Evolutionary conservation across 2,329 filamentous ascomycete genomes (phyloP), one percentile per base, ranked within the genome.

Genomic region (Thielaviopsis euricoi): DNA sequence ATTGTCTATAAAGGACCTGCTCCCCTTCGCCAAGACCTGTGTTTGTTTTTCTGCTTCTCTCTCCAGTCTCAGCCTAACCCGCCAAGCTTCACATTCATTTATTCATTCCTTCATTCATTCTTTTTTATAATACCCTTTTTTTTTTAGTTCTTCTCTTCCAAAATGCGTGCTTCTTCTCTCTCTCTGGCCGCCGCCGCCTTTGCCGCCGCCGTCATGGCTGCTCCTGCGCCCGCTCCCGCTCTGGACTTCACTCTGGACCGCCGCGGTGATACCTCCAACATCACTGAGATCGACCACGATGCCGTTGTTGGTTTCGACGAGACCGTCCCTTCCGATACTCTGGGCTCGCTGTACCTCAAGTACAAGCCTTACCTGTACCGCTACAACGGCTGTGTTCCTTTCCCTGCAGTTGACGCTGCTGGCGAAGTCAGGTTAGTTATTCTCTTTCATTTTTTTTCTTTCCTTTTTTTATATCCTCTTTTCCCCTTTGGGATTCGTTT

Each of bases 301-400:
- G 66, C 64, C 12, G 66, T 70, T 9, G 64, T 67, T 43, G 65
- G 68, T 1, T 69, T 70, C 50, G 37, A 62, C 3, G 61, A 70
- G 61, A 62, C 67, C 10, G 67, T 69, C 22, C 68, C 68, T 6
- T 60, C 63, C 7, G 65, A 61, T 40, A 63, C 63, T 6, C 59
- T 62, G 33, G 67, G 68, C 23, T 56, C 59, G 23, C 57, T 69
- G 48, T 68, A 68, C 53, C 62, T 67, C 17, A 70, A 68, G 62
- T 69, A 67, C 62, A 68, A 69, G 62, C 68, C 68, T 10, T 68
- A 65, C 59, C 63, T 71, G 29, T 63, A 65, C 33, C 52, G 52
- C 7, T 75, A 83, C 21, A 78, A 78, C 63, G 80, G 81, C 50
- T 84, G 81, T 61, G 79, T 83, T 9, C 79, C 80, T 0, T 84